Evolutionary conservation across 2,329 filamentous ascomycete genomes (phyloP).

Genomic region (Ophiostoma perfectum): DNA sequence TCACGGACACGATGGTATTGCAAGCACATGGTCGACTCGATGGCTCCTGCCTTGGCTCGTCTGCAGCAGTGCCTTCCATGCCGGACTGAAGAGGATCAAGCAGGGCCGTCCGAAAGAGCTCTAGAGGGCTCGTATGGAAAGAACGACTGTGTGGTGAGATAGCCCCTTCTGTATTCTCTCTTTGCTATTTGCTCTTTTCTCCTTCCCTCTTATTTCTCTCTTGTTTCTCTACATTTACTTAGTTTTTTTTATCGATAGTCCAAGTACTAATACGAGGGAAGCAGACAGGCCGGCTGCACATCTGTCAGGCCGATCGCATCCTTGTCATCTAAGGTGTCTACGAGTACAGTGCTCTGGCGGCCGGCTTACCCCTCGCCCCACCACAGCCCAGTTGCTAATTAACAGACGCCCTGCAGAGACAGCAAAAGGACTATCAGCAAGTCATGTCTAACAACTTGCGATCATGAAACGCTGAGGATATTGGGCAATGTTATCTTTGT

Average conservation of each 20-base stretch:
- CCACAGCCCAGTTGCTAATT: constrained; percentile 1
- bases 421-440: neutral
- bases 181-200: neutral
- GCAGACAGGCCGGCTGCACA: neutral
- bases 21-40: constrained; percentile 5
- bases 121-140: neutral
- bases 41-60: constrained; percentile 19
- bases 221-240: neutral
- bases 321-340: neutral
- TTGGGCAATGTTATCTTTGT: neutral
- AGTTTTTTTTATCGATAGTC: too few relatives aligned
- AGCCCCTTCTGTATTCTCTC: neutral
- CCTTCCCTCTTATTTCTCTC: neutral
- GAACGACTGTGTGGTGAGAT: neutral
- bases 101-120: neutral
- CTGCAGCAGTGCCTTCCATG: neutral
- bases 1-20: neutral
- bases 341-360: neutral
- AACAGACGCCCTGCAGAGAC: neutral
- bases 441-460: neutral
- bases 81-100: neutral
- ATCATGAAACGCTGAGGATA: neutral
- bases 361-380: constrained; percentile 2
- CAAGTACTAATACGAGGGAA: neutral
- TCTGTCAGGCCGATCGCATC: neutral